phyloP scores from a whole-genome alignment of 2,329 filamentous ascomycete species.

The Colletotrichum australisinense region DNA sequence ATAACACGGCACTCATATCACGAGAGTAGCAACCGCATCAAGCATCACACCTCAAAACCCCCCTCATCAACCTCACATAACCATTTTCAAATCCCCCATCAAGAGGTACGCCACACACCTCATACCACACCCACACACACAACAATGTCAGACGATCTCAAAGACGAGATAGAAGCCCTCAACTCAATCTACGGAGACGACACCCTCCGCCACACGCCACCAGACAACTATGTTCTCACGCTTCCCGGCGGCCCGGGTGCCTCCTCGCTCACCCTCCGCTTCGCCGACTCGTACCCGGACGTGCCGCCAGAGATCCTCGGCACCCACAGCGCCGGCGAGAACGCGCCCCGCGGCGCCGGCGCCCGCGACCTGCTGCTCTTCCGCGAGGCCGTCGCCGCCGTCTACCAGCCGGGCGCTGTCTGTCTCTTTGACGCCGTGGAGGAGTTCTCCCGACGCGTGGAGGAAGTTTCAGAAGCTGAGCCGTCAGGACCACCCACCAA shows the following conservation, averaged over 20 bases:
- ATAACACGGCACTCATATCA: background rate
- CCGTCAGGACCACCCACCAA: conserved; percentile 11
- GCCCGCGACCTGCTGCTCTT: conserved; percentile 77
- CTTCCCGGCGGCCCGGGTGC: conserved; percentile 69
- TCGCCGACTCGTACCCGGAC: conserved; percentile 80
- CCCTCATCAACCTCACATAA: background rate
- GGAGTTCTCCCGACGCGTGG: conserved; percentile 58
- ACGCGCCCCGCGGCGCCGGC: conserved; percentile 77
- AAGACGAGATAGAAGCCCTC: conserved; percentile 82
- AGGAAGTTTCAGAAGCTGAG: conserved; percentile 26
- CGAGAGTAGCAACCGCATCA: background rate
- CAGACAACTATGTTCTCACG: conserved; percentile 68
- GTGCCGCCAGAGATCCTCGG: conserved; percentile 79
- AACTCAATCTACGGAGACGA: conserved; percentile 84
- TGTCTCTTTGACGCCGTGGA: conserved; percentile 95
- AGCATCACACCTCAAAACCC: background rate
- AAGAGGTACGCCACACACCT: background rate
- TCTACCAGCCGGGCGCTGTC: conserved; percentile 80
- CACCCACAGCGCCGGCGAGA: conserved; percentile 80
- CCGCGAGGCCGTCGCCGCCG: conserved; percentile 71
- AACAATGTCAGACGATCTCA: conserved; percentile 38
- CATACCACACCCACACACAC: background rate
- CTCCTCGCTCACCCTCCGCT: conserved; percentile 72
- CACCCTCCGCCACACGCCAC: conserved; percentile 62
- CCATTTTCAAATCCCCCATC: background rate